These are phyloP conservation scores for Xylaria hypoxylon DNA, from an alignment of 2,329 filamentous ascomycete species.

Conservation along the genomic window DNA sequence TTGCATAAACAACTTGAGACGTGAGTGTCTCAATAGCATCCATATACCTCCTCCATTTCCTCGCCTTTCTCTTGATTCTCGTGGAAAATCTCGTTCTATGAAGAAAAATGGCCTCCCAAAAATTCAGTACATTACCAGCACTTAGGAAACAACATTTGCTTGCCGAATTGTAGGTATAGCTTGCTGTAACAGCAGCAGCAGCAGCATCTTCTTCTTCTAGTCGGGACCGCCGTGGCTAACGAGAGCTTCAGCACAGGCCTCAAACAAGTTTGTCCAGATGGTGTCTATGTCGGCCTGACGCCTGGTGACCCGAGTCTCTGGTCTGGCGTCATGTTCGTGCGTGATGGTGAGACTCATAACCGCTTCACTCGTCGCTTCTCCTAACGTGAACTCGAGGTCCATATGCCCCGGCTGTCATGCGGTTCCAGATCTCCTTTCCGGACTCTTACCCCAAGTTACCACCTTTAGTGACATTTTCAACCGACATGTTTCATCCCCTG, in stretches of 20 bases:
- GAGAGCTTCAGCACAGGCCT: conserved; percentile 73
- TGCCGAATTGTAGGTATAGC: conserved; percentile 78
- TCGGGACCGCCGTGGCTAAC: conserved; percentile 41
- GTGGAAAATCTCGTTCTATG: conserved; percentile 5
- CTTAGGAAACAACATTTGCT: conserved; percentile 81
- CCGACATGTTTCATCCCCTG: conserved; percentile 94
- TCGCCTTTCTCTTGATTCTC: not conserved
- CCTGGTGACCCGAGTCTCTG: conserved; percentile 84
- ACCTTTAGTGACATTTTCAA: conserved; percentile 87
- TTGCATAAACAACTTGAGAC: conserved; percentile 27
- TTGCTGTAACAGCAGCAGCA: conserved; percentile 15
- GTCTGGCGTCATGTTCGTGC: conserved; percentile 92
- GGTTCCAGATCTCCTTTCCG: conserved; percentile 91
- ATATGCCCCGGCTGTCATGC: conserved; percentile 86
- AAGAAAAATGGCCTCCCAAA: conserved; percentile 58
- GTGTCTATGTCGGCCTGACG: conserved; percentile 86
- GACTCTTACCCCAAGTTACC: conserved; percentile 81
- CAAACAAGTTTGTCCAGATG: conserved; percentile 84
- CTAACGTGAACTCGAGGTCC: conserved; percentile 70
- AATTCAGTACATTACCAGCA: conserved; percentile 62
- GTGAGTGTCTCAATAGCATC: conserved; percentile 36
- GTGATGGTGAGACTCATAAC: conserved; percentile 72
- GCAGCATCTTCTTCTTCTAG: conserved; percentile 10
- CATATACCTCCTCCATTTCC: conserved; percentile 12
- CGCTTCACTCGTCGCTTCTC: conserved; percentile 28